Evolutionary conservation across 2,329 filamentous ascomycete species (phyloP), one percentile per base, ranked within the genome.

Genomic region (Lasiodiplodia sp.): DNA sequence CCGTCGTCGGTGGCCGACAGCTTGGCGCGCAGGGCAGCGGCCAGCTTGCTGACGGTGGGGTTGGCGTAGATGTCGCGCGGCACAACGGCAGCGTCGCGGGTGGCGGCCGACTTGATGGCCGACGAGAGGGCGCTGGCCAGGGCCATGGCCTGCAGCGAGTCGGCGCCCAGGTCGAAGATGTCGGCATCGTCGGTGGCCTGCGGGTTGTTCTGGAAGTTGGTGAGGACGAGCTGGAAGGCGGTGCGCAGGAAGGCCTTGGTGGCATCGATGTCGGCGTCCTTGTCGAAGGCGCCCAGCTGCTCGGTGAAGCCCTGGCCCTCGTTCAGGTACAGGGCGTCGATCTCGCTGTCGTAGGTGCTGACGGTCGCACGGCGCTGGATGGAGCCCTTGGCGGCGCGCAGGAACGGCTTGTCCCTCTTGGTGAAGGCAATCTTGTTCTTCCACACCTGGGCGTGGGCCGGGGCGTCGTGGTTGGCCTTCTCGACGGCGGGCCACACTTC

Each of bases 401-500:
- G 71, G 60, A 86, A 84, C 0, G 82, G 81, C 72, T 84, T 83
- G 3, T 77, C 73, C 7, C 74, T 74, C 4, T 79, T 76, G 0
- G 82, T 75, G 60, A 86, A 75, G 0, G 79, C 74, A 37, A 86
- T 78, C 66, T 80, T 82, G 34, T 79, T 77, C 69, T 78, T 80
- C 63, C 77, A 77, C 1, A 87, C 73, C 47, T 81, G 80, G 3
- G 78, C 80, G 71, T 84, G 82, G 14, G 79, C 78, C 0, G 79
- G 78, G 14, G 79, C 78, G 0, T 73, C 69, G 2, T 74, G 71
- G 55, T 86, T 86, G 0, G 83, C 83, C 28, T 75, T 71, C 64
- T 85, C 77, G 0, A 87, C 77, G 0, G 72, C 74, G 0, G 78
- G 75, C 84, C 84, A 86, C 4, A 87, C 79, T 52, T 77, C 76